Evolutionary conservation across 352 stramenopile genomes (phyloP).

Genomic region (Stramenopiles sp.): DNA sequence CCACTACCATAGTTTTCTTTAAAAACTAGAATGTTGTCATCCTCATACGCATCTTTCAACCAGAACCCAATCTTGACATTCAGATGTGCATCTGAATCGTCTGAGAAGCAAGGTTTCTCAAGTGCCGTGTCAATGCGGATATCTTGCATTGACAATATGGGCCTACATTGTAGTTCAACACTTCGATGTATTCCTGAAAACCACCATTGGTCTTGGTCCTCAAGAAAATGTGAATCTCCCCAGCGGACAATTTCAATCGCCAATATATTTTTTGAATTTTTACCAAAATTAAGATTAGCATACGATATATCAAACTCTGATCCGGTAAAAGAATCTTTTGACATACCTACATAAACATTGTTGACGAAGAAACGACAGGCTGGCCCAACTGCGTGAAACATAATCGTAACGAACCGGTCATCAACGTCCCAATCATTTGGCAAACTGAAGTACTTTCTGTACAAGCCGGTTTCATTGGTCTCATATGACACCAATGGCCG

Average conservation of each 20-base stretch:
- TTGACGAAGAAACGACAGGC: no score
- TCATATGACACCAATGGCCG: no score
- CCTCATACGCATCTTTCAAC: no score
- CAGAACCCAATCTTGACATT: no score
- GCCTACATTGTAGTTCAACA: conserved; percentile 28
- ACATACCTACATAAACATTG: neutral
- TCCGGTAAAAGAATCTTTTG: neutral
- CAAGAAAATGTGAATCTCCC: conserved; percentile 52
- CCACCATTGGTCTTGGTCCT: conserved; percentile 71
- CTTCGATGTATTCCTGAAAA: conserved; percentile 45
- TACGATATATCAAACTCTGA: neutral
- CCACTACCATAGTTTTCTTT: no score
- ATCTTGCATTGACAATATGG: neutral
- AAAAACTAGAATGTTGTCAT: no score
- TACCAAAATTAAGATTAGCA: neutral
- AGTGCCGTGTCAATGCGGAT: neutral
- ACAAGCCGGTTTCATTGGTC: no score
- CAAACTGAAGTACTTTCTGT: no score
- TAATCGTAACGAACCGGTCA: no score
- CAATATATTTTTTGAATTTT: neutral
- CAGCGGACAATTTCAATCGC: conserved; percentile 36
- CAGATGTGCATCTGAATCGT: neutral
- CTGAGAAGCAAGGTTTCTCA: neutral
- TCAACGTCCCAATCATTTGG: no score
- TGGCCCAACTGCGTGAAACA: no score